These are phyloP conservation scores for Amborella trichopoda DNA, from an alignment of 164 flowering plant genomes.

Conservation along the genomic window DNA sequence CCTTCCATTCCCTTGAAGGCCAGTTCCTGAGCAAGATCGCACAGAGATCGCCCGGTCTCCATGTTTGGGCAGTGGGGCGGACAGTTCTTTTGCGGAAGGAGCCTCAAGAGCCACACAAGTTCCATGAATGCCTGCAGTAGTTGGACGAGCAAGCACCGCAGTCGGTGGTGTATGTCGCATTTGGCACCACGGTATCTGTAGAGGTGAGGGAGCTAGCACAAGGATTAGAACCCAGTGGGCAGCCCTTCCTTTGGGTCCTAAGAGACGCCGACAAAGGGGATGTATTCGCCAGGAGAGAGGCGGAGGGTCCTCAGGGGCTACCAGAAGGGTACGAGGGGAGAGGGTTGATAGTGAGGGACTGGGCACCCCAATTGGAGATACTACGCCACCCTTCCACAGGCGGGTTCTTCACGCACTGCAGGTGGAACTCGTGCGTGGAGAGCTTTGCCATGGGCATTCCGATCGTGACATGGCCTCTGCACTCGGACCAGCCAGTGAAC, in stretches of 20 bases:
- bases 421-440: slow-evolving; percentile 50
- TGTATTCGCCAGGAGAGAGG: slow-evolving; percentile 1
- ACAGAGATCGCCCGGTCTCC: slow-evolving; percentile 6
- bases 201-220: slow-evolving; percentile 33
- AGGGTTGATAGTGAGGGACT: slow-evolving; percentile 30
- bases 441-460: slow-evolving; percentile 38
- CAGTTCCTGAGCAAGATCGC: neutral
- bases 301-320: slow-evolving; percentile 5
- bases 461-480: slow-evolving; percentile 61
- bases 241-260: slow-evolving; percentile 34
- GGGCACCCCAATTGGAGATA: slow-evolving; percentile 45
- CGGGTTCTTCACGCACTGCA: slow-evolving; percentile 45
- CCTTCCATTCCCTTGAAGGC: neutral
- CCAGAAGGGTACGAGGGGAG: slow-evolving; percentile 48
- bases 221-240: slow-evolving; percentile 38
- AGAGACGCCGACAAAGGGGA: slow-evolving; percentile 7
- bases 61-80: slow-evolving; percentile 49
- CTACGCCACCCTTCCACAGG: slow-evolving; percentile 30
- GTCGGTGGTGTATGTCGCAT: slow-evolving; percentile 32
- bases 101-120: neutral
- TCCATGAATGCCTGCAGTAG: slow-evolving; percentile 22
- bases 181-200: slow-evolving; percentile 25
- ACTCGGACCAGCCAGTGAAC: slow-evolving; percentile 59
- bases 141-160: slow-evolving; percentile 27
- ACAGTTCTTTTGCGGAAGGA: slow-evolving; percentile 23